Base-by-base conservation (phyloP, 257 asterid species). In the Forsythia viridissima region DNA sequence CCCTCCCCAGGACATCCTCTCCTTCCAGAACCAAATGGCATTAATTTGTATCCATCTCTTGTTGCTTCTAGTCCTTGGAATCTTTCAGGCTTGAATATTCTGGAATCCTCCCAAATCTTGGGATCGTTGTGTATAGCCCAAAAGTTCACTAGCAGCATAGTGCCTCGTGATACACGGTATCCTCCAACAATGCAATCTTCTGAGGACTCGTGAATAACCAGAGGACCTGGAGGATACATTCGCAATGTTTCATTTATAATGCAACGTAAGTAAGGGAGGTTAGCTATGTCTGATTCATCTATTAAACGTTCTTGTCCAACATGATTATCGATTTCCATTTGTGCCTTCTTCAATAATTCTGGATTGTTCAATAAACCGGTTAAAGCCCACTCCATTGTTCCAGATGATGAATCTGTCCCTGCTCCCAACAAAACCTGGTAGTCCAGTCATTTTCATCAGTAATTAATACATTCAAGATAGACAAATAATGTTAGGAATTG, bases 11-110 rank as follows among this genome's bases (percentile, higher is more conserved):
- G 83, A 39, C 87, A 84, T 41, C 84, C 79, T 43, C 87, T 73
- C 55, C 87, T 70, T 36, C 87, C 85, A 0, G 80, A 77, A 20
- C 87, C 80, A 77, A 84, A 84, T 6, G 87, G 85, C 65, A 84
- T 38, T 30, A 80, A 40, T 9, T 75, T 55, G 73, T 74, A 84
- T 18, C 76, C 72, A 20, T 76, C 55, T 42, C 82, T 72, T 0
- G 75, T 51, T 68, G 79, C 76, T 43, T 80, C 82, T 6, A 34
- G 61, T 36, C 80, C 80, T 12, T 63, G 46, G 36, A 84, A 84
- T 72, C 85, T 80, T 52, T 84, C 80, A 0, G 87, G 87, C n/a
- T 67, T 68, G 73, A 84, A 84, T 20, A 43, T 38, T 39, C 59
- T 30, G 1, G 87, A 73, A 8, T 76, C 80, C 24, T 77, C 80